phyloP scores from a whole-genome alignment of 2,329 filamentous ascomycete genomes.

The Xylaria sp. region DNA sequence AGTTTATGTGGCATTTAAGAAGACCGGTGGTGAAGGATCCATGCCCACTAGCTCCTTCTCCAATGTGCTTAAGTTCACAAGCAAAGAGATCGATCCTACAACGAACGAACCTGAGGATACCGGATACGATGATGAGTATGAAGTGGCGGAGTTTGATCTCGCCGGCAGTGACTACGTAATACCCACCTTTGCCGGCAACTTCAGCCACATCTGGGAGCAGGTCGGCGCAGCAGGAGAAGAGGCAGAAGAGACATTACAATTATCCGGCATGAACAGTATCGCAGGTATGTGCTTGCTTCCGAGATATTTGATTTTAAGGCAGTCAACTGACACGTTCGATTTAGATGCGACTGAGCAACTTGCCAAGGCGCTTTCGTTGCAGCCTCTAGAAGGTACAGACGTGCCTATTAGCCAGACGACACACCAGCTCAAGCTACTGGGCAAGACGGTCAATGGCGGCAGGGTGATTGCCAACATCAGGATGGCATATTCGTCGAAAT shows the following conservation, averaged over 20 bases:
- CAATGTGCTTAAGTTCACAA: slow-evolving; percentile 95
- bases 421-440: slow-evolving; percentile 94
- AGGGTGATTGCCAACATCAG: slow-evolving; percentile 87
- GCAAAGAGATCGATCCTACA: slow-evolving; percentile 96
- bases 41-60: slow-evolving; percentile 86
- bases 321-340: slow-evolving; percentile 36
- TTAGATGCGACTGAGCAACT: slow-evolving; percentile 90
- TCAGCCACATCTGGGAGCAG: slow-evolving; percentile 95
- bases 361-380: slow-evolving; percentile 85
- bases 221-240: slow-evolving; percentile 89
- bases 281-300: slow-evolving; percentile 71
- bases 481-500: slow-evolving; percentile 94
- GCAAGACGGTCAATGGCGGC: slow-evolving; percentile 92
- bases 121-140: slow-evolving; percentile 98
- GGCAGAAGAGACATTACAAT: slow-evolving; percentile 88
- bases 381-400: slow-evolving; percentile 94
- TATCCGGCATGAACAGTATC: slow-evolving; percentile 91
- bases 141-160: slow-evolving; percentile 93
- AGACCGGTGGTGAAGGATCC: slow-evolving; percentile 77
- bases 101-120: slow-evolving; percentile 91
- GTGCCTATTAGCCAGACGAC: slow-evolving; percentile 88
- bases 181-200: slow-evolving; percentile 93
- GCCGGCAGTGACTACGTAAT: slow-evolving; percentile 93
- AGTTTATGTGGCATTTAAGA: slow-evolving; percentile 95
- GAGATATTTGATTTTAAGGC: neutral